Evolutionary conservation across 305 asterid genomes (phyloP), one percentile per base, ranked within the genome.

Genomic region (Ilex paraguariensis): DNA sequence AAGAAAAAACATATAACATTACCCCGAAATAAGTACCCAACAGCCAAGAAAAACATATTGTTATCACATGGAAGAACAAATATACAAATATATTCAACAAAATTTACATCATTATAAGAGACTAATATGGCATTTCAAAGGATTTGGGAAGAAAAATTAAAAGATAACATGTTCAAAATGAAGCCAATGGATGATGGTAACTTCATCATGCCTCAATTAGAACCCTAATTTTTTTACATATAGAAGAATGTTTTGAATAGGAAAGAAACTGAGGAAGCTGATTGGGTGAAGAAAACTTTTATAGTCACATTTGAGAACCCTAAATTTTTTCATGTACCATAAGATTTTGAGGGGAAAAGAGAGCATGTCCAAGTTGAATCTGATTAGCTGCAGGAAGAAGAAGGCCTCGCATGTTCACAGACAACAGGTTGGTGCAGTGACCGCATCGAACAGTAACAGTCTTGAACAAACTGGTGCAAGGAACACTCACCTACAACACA

Each of bases 381-480:
- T 88, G 97, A 76, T 80, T 84, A 21, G 96, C 66, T 4, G 92
- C 33, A 3, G 97, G 99, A 63, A 93, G 96, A 57, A 86, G 91
- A 65, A 85, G 62, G 10, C 78, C 85, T 12, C 96, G 87, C 95
- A 90, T 82, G 88, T 93, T 85, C 33, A 87, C 97, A 39, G 98
- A 87, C 32, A 93, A 79, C 63, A 93, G 97, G 63, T 87, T 93
- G 73, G 96, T 76, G 93, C 99, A 93, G 79, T 93, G 97, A 32
- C 99, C 99, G 40, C 99, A 93, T 53, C 99, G 69, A 51, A 93
- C 99, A 2, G 99, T 86, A 31, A 93, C 99, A 10, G 90, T 93
- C 85, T 87, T 93, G 95, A 87, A 93, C 82, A 90, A 69, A 76
- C 97, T 90, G 3, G 96, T 77, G 83, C 97, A 78, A 45, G 99